Evolutionary conservation across 768 basidiomycete species (phyloP).

Genomic region (Lactifluus echinatus): DNA sequence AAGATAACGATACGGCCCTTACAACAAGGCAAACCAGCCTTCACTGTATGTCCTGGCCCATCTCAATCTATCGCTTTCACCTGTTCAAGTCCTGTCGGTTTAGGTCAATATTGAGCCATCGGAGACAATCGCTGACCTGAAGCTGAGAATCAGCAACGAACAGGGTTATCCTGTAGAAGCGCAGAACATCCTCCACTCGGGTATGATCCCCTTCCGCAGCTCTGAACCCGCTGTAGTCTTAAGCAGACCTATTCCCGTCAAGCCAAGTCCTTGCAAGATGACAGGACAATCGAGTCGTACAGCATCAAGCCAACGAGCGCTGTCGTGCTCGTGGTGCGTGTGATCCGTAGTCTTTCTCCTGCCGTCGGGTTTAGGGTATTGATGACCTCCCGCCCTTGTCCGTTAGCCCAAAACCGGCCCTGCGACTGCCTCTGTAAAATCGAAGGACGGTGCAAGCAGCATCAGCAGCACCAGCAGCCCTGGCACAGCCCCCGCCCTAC

Average conservation of each 20-base stretch:
- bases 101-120: conserved; percentile 71
- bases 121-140: conserved; percentile 71
- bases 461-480: neutral
- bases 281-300: conserved; percentile 78
- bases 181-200: conserved; percentile 94
- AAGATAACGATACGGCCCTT: conserved; percentile 93
- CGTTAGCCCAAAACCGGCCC: conserved; percentile 25
- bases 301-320: conserved; percentile 97
- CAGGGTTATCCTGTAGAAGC: conserved; percentile 64
- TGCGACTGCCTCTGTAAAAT: conserved; percentile 26
- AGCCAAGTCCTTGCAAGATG: conserved; percentile 89
- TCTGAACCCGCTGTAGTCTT: conserved; percentile 10
- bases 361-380: neutral
- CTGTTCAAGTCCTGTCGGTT: neutral
- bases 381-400: neutral
- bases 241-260: conserved; percentile 6
- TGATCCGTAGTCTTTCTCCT: neutral
- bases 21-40: conserved; percentile 66
- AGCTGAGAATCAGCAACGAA: conserved; percentile 68
- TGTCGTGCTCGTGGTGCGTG: conserved; percentile 83
- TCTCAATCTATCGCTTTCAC: neutral
- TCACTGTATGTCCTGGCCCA: conserved; percentile 43
- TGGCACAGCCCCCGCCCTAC: conserved; percentile 22
- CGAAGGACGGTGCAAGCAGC: no score
- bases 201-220: conserved; percentile 34